Base-by-base conservation (phyloP, 768 basidiomycete species). In the Kwoniella mangroviensis region DNA sequence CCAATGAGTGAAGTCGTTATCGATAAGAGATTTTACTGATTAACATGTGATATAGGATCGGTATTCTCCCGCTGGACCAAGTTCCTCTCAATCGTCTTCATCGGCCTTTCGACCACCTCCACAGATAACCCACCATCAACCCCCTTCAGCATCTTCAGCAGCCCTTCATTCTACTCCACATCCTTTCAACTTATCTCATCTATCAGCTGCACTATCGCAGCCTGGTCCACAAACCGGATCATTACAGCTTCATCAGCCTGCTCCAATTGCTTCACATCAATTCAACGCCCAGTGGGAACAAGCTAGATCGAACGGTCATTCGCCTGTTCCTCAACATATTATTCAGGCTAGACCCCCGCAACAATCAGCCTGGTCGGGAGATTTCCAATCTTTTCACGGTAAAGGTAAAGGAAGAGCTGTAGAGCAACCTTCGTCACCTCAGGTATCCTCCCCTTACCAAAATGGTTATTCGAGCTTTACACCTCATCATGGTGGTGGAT, bases 371-470 rank as follows among this genome's bases (percentile, higher is more conserved):
- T 73, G 72, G 73, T 73, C 74, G 17, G 51, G 41, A 22, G 69
- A 24, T 79, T 84, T 60, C n/a, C 62, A 69, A 34, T 26, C 40
- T 9, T 61, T 55, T 21, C 88, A 89, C 75, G 91, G 89, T 15
- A 98, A 96, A 80, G 92, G 91, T 1, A 94, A 93, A 79, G 88
- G 86, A 19, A 86, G 87, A 24, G 76, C 82, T 26, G 75, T 78
- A 59, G 82, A 82, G 56, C 73, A 79, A n/a, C 55, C 42, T 28
- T 6, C 12, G 26, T 45, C 15, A 52, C 22, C 55, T 22, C 52
- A 65, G 54, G 15, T 21, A 26, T 12, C 12, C 19, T 12, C 12
- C 19, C 45, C 64, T 40, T 64, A 52, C 21, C 26, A 22, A 28
- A 54, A 54, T 49, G 63, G 53, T 17, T 61, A 68, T 41, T 21